A percentile compares a stretch with the other conserved stretches of the same genome.
Evolutionary conservation across 345 rosid species (phyloP).

Genomic region (Noccaea bulbosa): DNA sequence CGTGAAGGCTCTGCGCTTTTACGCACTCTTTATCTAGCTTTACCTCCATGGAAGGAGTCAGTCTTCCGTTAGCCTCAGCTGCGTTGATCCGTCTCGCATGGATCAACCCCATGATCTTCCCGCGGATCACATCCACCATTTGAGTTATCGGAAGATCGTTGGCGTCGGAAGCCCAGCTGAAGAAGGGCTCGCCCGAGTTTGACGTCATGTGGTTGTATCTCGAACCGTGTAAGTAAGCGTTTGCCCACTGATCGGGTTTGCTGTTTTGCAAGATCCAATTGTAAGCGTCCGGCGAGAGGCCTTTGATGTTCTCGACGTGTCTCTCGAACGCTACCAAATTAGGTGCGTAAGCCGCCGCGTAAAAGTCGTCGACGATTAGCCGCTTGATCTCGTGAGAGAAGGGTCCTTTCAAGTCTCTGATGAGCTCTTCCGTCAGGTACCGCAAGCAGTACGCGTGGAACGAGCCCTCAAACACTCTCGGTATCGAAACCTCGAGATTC

Average conservation of each 20-base stretch:
- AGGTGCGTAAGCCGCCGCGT: conserved; percentile 71
- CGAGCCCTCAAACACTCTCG: conserved; percentile 64
- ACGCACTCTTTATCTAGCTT: conserved; percentile 68
- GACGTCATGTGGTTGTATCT: conserved; percentile 86
- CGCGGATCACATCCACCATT: conserved; percentile 80
- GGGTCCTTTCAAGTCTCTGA: conserved; percentile 79
- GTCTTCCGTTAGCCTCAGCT: conserved; percentile 61
- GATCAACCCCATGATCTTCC: conserved; percentile 75
- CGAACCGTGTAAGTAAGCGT: conserved; percentile 78
- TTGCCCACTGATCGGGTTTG: conserved; percentile 92
- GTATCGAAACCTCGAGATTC: conserved; percentile 71
- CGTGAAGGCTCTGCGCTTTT: conserved; percentile 58
- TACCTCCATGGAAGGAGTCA: conserved; percentile 80
- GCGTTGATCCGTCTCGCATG: conserved; percentile 56
- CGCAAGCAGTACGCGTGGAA: conserved; percentile 77
- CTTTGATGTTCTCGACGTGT: conserved; percentile 69
- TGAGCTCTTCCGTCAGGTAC: conserved; percentile 71
- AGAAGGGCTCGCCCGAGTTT: conserved; percentile 80
- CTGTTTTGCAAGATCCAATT: conserved; percentile 75
- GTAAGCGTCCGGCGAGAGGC: conserved; percentile 79
- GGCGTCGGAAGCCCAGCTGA: conserved; percentile 81
- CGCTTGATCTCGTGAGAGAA: conserved; percentile 90
- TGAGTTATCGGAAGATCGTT: conserved; percentile 91
- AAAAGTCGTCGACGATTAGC: conserved; percentile 75
- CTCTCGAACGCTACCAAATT: conserved; percentile 67